Conservation (phyloP, 345 rosid genomes). For the Acer saccharum region DNA sequence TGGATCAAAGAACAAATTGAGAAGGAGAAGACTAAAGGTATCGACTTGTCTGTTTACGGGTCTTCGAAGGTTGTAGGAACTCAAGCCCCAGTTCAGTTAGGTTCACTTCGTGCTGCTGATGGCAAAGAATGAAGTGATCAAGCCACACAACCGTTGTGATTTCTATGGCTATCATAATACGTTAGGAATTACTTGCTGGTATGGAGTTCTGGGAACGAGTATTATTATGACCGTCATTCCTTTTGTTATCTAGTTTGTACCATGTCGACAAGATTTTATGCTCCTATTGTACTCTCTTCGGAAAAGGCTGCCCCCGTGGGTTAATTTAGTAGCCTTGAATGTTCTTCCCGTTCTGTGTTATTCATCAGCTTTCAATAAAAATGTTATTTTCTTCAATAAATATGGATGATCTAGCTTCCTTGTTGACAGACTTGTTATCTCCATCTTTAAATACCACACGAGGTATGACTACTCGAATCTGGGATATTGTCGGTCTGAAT, state of each 20-base stretch:
- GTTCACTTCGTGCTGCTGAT: conserved; percentile 90
- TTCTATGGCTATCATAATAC: conserved; percentile 6
- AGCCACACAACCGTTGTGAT: conserved; percentile 1
- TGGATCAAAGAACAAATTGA: conserved; percentile 97
- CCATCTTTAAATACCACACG: too few relatives aligned
- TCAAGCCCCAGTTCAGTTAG: conserved; percentile 96
- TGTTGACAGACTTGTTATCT: not conserved
- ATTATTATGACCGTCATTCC: not conserved
- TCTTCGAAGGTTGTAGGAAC: conserved; percentile 98
- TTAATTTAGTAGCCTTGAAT: conserved; percentile 5
- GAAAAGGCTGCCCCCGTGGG: conserved; percentile 3
- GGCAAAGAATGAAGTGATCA: conserved; percentile 72
- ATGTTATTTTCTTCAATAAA: not conserved
- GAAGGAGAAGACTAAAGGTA: conserved; percentile 83
- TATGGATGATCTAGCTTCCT: not conserved
- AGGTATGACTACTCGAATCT: too few relatives aligned
- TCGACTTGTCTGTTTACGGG: conserved; percentile 77
- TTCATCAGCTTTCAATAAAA: not conserved
- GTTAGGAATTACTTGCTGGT: not conserved
- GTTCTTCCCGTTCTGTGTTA: not conserved
- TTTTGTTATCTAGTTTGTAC: conserved; percentile 21
- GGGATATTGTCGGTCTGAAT: too few relatives aligned
- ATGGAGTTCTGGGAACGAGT: not conserved
- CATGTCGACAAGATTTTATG: conserved; percentile 22
- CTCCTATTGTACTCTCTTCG: conserved; percentile 24